Conservation (phyloP, 768 basidiomycete genomes). For the Phaeolepiota aurea region DNA sequence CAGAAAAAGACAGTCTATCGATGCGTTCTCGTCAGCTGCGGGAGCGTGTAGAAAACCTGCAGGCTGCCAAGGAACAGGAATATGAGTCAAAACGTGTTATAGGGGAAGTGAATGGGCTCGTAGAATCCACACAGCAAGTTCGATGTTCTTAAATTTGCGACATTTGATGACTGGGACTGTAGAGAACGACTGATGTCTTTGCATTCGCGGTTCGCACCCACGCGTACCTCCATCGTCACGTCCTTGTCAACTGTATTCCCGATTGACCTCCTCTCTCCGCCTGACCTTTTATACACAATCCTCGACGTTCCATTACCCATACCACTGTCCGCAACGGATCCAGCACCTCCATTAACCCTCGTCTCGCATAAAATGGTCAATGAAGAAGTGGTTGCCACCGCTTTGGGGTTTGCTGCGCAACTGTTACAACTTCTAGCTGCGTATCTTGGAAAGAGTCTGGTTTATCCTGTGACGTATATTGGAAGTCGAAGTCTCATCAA, state of each 20-base stretch:
- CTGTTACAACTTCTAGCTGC: slow-evolving; percentile 74
- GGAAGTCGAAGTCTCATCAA: slow-evolving; percentile 88
- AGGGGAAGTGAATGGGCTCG: too few species aligned
- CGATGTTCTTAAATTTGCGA: background rate
- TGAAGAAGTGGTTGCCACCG: slow-evolving; percentile 83
- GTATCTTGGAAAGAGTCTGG: slow-evolving; percentile 66
- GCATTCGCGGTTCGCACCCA: slow-evolving; percentile 38
- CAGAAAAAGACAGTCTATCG: too few species aligned
- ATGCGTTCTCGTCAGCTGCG: too few species aligned
- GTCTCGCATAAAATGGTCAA: slow-evolving; percentile 61
- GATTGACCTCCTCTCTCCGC: slow-evolving; percentile 77
- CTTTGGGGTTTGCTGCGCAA: slow-evolving; percentile 86
- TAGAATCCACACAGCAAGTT: background rate
- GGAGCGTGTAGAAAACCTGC: background rate
- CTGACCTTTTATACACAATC: slow-evolving; percentile 86
- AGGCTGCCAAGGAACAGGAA: background rate
- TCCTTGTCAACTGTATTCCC: slow-evolving; percentile 76
- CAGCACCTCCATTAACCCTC: slow-evolving; percentile 74
- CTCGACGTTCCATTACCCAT: slow-evolving; percentile 87
- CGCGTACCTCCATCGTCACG: slow-evolving; percentile 58
- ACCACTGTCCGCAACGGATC: slow-evolving; percentile 62
- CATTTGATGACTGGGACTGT: background rate
- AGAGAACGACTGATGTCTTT: slow-evolving; percentile 43
- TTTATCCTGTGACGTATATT: slow-evolving; percentile 86
- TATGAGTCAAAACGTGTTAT: background rate